A percentile compares a stretch with the other conserved stretches of the same genome.
Conservation (phyloP, 2,329 filamentous ascomycete species). For the Penicillium sp. region DNA sequence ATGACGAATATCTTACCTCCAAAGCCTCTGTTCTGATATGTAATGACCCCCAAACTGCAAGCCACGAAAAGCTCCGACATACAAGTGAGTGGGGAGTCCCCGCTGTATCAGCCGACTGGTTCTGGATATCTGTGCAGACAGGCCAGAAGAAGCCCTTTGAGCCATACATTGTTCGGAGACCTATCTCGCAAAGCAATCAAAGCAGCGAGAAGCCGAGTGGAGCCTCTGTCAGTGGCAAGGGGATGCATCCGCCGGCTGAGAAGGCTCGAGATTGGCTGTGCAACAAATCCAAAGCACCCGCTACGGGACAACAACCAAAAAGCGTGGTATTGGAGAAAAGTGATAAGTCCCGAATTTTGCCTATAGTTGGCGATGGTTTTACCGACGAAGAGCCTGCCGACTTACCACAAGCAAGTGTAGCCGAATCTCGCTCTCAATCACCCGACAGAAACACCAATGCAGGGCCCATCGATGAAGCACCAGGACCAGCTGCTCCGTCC, state of each 20-base stretch:
- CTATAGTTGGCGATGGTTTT: conserved; percentile 25
- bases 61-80: conserved; percentile 75
- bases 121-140: conserved; percentile 74
- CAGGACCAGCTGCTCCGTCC: conserved; percentile 28
- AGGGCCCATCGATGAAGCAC: conserved; percentile 16
- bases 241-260: conserved; percentile 4
- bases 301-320: background rate
- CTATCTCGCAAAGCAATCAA: conserved; percentile 28
- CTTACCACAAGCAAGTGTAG: conserved; percentile 24
- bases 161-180: conserved; percentile 47
- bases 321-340: conserved; percentile 7
- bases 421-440: conserved; percentile 32
- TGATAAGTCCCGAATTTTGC: conserved; percentile 13
- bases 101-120: conserved; percentile 79
- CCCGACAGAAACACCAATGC: conserved; percentile 20
- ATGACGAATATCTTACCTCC: conserved; percentile 74
- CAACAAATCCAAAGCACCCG: conserved; percentile 1
- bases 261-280: conserved; percentile 5
- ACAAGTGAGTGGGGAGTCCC: conserved; percentile 76
- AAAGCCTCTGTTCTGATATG: conserved; percentile 79
- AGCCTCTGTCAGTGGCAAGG: conserved; percentile 27
- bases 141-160: conserved; percentile 54
- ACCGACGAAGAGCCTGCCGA: conserved; percentile 21
- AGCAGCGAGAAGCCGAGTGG: conserved; percentile 25
- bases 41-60: conserved; percentile 56